Percentiles rank a stretch among this genome's conserved stretches.
Evolutionary conservation across 2,329 filamentous ascomycete genomes (phyloP).

Genomic region (Fusarium sp.): DNA sequence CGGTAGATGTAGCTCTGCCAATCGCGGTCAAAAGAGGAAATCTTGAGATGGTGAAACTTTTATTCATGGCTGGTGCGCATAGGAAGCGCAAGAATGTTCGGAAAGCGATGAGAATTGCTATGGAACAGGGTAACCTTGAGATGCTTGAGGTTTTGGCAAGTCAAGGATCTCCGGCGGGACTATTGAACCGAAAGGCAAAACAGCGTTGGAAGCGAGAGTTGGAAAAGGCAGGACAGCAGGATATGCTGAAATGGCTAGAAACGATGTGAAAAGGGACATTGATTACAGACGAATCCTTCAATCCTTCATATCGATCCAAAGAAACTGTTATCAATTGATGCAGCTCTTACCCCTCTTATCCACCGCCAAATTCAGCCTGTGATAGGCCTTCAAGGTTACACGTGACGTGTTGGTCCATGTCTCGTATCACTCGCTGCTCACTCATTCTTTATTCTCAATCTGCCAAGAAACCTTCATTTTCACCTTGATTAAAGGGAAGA

Average conservation of each 20-base stretch:
- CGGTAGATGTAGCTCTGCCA: background rate
- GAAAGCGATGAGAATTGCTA: background rate
- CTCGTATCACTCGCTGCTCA: background rate
- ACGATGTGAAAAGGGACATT: background rate
- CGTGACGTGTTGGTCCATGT: background rate
- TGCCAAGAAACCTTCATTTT: background rate
- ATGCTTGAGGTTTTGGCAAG: background rate
- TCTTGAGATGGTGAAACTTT: background rate
- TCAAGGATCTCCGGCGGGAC: background rate
- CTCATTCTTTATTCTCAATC: background rate
- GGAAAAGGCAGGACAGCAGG: background rate
- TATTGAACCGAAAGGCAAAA: background rate
- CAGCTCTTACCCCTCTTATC: background rate
- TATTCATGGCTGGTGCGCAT: background rate
- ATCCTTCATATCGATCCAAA: background rate
- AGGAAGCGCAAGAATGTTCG: background rate
- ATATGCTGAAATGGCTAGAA: background rate
- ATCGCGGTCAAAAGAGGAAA: background rate
- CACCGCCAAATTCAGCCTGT: background rate
- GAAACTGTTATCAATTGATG: too few relatives aligned
- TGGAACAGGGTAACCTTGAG: background rate
- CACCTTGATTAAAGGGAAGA: accelerated
- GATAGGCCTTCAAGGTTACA: background rate
- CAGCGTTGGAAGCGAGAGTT: background rate
- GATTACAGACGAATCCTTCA: background rate